Base-by-base conservation (phyloP, 1,139 yeast genomes). In the Kodamaea arcana region DNA sequence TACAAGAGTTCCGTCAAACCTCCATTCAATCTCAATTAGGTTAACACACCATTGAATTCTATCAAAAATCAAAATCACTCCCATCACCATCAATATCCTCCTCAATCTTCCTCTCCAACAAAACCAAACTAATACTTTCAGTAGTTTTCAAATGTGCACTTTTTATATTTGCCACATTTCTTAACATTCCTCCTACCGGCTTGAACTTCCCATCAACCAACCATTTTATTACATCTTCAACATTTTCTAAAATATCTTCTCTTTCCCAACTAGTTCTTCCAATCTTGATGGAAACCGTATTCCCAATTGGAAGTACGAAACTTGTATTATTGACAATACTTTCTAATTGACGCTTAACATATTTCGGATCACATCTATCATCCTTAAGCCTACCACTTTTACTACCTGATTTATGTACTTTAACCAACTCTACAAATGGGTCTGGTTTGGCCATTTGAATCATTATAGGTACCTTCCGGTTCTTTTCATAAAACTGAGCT, bases 401-500 rank as follows among this genome's bases (percentile, higher is more conserved):
- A 17, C 58, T 55, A 10, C 61, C 58, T 12, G 29, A 17, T 18
- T 32, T 38, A 29, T 33, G 32, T 9, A 24, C 31, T 35, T 54
- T 56, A 1, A 59, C 54, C 12, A 65, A 49, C 34, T 54, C 44
- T 4, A 69, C 70, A 21, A 66, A 67, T 1, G 69, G 62, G 22
- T 63, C 58, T 7, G 78, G 77, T 42, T 58, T 68, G 1, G 83
- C 78, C 78, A 83, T 71, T 52, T 80, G 84, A 2, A 83, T 52
- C 68, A 80, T 72, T 47, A 67, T 74, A 4, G 92, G 92, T 4
- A 79, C 61, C 46, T 78, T 80, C 41, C 75, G 76, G 40, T 76
- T 78, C 47, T 73, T 74, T 43, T 67, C 60, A 49, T 73, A 81
- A 45, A 80, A 79, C 29, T 70, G 72, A 6, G 71, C 65, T 0